Evolutionary conservation across 2,329 filamentous ascomycete genomes (phyloP).

Genomic region (Aspergillus amoenus): DNA sequence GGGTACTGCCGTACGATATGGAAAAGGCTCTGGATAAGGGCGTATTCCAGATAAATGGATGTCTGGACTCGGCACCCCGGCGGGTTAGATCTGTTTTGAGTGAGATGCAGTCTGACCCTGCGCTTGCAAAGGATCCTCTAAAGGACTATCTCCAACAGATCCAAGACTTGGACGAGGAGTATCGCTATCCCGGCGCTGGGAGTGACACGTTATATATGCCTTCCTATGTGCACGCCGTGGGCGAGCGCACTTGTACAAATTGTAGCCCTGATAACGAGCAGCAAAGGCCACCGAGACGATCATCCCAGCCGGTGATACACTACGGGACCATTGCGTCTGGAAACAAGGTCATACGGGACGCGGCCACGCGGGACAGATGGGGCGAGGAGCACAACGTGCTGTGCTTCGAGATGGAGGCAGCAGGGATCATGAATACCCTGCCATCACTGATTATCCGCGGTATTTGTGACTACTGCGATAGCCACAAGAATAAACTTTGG

Average conservation of each 20-base stretch:
- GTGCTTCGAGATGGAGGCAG: not conserved
- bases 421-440: not conserved
- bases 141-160: not conserved
- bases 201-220: not conserved
- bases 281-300: not conserved
- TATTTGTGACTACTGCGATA: not conserved
- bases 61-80: not conserved
- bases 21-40: not conserved
- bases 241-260: too few species aligned
- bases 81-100: not conserved
- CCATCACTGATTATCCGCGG: not conserved
- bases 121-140: not conserved
- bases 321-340: not conserved
- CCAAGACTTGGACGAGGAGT: not conserved
- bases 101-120: slow-evolving; percentile 1
- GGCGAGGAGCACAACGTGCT: not conserved
- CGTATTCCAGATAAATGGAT: not conserved
- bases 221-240: not conserved
- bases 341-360: not conserved
- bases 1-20: slow-evolving; percentile 1
- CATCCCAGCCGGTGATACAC: not conserved
- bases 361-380: not conserved
- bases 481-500: not conserved
- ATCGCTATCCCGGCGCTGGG: not conserved
- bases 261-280: too few species aligned